Evolutionary conservation across 2,329 filamentous ascomycete species (phyloP), one percentile per base, ranked within the genome.

Genomic region (Penicillium sp.): DNA sequence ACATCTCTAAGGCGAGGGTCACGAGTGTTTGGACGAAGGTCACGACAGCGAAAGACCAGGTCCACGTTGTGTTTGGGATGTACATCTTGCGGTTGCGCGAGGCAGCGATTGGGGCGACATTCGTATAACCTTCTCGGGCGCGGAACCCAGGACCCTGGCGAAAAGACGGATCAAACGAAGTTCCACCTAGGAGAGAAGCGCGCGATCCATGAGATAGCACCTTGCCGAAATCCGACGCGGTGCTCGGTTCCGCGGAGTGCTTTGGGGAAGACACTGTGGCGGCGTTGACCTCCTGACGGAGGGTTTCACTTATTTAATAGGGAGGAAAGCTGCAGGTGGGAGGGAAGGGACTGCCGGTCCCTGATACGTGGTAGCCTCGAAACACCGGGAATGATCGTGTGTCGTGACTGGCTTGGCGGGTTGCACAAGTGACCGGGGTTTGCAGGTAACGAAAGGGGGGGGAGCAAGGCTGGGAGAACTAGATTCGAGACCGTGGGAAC

Each of bases 1-100:
- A 96, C 91, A 89, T 85, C 82, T 99, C 93, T 63, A 97, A 88
- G 24, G 84, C 88, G 64, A 98, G 83, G 61, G 90, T 90, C 53
- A 96, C 83, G 59, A 89, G 77, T 61, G 91, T 90, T 80, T 99
- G 95, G 56, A 90, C 62, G 46, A 88, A 75, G 35, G 90, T 87
- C 35, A 90, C 83, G 62, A 86, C 74, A 76, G 96, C 86, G 73
- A 98, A 98, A 60, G 86, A 80, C 82, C 91, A 93, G 16, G 93
- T 92, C 93, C 95, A 99, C 70, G 83, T 85, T 56, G 90, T 90
- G 71, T 87, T 90, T 67, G 96, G 88, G 66, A 90, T 86, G 72
- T 92, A 93, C 80, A 93, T 86, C 13, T 11, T 27, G 66, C 77
- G 85, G 65, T 61, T 57, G 48, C 59, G 71, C n/a, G 52, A 4